Conservation (phyloP, 2,329 filamentous ascomycete genomes). For the Tolypocladium guangdongense region DNA sequence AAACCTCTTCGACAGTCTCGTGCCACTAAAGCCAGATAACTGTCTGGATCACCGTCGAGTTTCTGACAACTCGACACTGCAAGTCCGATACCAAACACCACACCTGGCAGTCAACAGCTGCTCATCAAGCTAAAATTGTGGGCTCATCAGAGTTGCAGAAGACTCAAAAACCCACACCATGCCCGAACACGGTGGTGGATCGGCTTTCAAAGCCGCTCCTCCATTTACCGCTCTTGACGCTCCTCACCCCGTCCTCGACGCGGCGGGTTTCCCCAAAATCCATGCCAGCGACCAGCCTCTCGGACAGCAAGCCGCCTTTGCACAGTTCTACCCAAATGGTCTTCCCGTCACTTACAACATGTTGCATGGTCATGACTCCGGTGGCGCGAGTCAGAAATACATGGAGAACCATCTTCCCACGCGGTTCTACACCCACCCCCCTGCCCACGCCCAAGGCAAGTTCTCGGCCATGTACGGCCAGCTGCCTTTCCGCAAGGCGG, state of each 20-base stretch:
- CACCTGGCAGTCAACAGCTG: neutral
- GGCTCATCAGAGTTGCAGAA: no score
- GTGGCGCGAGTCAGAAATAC: conserved; percentile 17
- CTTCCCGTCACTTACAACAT: conserved; percentile 24
- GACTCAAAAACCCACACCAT: conserved; percentile 4
- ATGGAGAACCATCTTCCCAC: conserved; percentile 24
- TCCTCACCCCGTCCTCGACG: conserved; percentile 7
- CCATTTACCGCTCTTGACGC: conserved; percentile 3
- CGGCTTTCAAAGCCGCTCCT: conserved; percentile 1
- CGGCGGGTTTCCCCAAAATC: conserved; percentile 9
- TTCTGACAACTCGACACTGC: neutral
- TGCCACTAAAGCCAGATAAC: no score
- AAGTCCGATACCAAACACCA: neutral
- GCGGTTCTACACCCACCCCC: conserved; percentile 26
- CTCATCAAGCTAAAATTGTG: neutral
- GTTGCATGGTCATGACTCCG: conserved; percentile 12
- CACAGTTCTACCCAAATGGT: conserved; percentile 23
- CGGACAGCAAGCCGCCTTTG: conserved; percentile 15
- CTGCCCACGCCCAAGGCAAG: conserved; percentile 17
- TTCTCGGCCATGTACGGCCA: conserved; percentile 28
- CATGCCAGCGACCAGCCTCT: conserved; percentile 12
- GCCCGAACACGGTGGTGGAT: neutral
- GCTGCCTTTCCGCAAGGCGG: conserved; percentile 16
- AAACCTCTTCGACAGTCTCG: neutral
- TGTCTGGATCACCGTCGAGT: neutral